phyloP scores from a whole-genome alignment of 768 basidiomycete genomes.

The Saitozyma podzolica region DNA sequence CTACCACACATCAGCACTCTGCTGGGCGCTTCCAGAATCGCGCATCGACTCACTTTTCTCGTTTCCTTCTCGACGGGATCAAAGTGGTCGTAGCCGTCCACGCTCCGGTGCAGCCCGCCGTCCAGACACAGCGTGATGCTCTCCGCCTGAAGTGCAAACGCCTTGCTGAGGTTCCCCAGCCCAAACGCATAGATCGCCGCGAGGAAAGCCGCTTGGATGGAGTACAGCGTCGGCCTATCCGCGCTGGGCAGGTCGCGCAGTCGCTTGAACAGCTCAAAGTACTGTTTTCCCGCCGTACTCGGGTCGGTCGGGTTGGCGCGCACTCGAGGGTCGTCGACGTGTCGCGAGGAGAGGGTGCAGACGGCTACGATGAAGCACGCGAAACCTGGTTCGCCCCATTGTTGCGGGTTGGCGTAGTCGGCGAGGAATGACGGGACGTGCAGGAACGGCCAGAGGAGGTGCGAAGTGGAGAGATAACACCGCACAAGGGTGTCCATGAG shows the following conservation, averaged over 20 bases:
- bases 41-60: slow-evolving; percentile 60
- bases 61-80: slow-evolving; percentile 87
- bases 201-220: slow-evolving; percentile 83
- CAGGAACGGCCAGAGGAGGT: slow-evolving; percentile 86
- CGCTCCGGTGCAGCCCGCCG: slow-evolving; percentile 81
- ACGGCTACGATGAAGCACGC: slow-evolving; percentile 90
- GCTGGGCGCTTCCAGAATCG: no score
- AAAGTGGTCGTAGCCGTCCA: slow-evolving; percentile 71
- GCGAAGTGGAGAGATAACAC: slow-evolving; percentile 74
- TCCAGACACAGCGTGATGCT: slow-evolving; percentile 84
- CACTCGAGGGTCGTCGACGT: slow-evolving; percentile 88
- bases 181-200: slow-evolving; percentile 94
- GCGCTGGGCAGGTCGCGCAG: slow-evolving; percentile 84
- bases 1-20: slow-evolving; percentile 21
- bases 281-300: slow-evolving; percentile 83
- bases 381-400: slow-evolving; percentile 95
- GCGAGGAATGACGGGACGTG: slow-evolving; percentile 86
- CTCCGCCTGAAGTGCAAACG: slow-evolving; percentile 80
- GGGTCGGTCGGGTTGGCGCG: slow-evolving; percentile 78
- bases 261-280: slow-evolving; percentile 84
- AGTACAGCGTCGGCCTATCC: slow-evolving; percentile 86
- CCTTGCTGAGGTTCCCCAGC: slow-evolving; percentile 81
- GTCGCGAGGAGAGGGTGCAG: slow-evolving; percentile 85
- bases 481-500: slow-evolving; percentile 82
- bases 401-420: slow-evolving; percentile 89